These are phyloP conservation scores for Beauveria bassiana DNA, from an alignment of 2,329 filamentous ascomycete species.

Conservation along the genomic window DNA sequence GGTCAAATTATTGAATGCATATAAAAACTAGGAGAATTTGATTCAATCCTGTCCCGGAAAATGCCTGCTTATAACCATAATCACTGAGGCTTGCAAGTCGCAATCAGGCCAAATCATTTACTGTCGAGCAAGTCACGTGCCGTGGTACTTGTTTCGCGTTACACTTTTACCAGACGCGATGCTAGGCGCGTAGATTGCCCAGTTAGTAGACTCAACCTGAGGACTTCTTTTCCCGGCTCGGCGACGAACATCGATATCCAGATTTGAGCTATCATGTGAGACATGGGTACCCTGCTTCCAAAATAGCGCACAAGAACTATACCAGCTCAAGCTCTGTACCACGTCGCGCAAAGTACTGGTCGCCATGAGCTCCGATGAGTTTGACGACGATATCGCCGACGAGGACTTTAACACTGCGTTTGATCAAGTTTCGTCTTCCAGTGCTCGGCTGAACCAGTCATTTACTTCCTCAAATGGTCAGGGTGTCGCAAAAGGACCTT, in stretches of 20 bases:
- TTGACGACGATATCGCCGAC: constrained; percentile 56
- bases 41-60: too few species aligned
- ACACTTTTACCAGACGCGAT: constrained; percentile 8
- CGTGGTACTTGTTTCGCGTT: constrained; percentile 24
- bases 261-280: background rate
- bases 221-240: background rate
- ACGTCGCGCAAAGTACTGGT: background rate
- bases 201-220: background rate
- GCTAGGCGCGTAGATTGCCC: background rate
- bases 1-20: background rate
- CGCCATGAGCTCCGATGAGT: constrained; percentile 52
- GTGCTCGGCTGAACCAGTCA: constrained; percentile 12
- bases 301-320: background rate
- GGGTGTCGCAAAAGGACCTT: background rate
- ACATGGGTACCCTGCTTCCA: background rate
- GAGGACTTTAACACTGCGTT: constrained; percentile 57
- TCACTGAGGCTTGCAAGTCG: background rate
- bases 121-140: constrained; percentile 18
- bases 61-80: background rate
- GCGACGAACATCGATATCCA: background rate
- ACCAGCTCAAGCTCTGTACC: background rate
- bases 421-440: constrained; percentile 39
- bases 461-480: constrained; percentile 5
- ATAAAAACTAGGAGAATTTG: too few species aligned
- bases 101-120: background rate